A percentile compares a stretch with the other conserved stretches of the same genome.
Conservation (phyloP, 1,139 yeast genomes). For the Protomyces inundatus region DNA sequence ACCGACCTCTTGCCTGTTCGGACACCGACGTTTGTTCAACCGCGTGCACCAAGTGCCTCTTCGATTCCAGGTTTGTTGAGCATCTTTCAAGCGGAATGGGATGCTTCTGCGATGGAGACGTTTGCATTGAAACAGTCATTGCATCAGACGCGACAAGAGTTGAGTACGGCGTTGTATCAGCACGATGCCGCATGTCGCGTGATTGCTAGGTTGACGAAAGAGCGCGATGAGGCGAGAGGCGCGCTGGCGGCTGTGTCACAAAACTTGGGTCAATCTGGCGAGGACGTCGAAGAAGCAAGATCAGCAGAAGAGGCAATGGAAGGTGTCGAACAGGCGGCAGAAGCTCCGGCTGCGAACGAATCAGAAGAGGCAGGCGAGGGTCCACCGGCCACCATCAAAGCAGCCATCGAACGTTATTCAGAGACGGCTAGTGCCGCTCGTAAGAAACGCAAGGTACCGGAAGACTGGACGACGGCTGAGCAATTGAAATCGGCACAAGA, state of each 20-base stretch:
- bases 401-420: constrained; percentile 7
- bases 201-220: constrained; percentile 66
- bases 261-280: neutral
- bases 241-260: constrained; percentile 49
- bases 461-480: constrained; percentile 27
- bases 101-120: constrained; percentile 73
- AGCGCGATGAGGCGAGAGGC: constrained; percentile 63
- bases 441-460: constrained; percentile 27
- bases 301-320: neutral
- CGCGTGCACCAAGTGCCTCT: constrained; percentile 50
- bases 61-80: constrained; percentile 76
- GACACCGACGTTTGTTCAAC: constrained; percentile 41
- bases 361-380: neutral
- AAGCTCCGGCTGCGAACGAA: neutral
- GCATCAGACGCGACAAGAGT: constrained; percentile 59
- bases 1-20: constrained; percentile 54
- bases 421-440: constrained; percentile 21
- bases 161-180: constrained; percentile 63
- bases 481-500: neutral
- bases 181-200: constrained; percentile 89
- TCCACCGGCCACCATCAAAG: neutral
- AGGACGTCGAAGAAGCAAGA: neutral
- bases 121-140: constrained; percentile 72
- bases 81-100: constrained; percentile 84
- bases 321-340: neutral